A percentile compares a stretch with the other conserved stretches of the same genome.
Conservation (phyloP, 331 rosid genomes). For the Spiraea crenata region DNA sequence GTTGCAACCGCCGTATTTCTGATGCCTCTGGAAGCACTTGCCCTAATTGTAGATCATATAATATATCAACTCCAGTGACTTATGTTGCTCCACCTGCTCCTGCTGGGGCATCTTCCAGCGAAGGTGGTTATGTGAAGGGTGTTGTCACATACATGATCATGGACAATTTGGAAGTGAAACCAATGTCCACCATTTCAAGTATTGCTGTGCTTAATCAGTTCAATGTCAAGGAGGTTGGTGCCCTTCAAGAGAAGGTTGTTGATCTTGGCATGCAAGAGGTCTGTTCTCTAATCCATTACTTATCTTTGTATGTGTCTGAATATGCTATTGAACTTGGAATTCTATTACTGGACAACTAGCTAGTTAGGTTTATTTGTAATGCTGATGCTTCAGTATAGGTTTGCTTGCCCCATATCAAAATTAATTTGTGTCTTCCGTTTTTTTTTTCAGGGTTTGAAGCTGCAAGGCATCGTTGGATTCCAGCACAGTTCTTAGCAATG, state of each 20-base stretch:
- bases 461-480: slow-evolving; percentile 16
- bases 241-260: slow-evolving; percentile 30
- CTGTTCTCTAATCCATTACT: not conserved
- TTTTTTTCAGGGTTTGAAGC: slow-evolving; percentile 15
- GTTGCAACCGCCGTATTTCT: accelerated
- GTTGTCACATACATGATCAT: slow-evolving; percentile 42
- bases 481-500: slow-evolving; percentile 9
- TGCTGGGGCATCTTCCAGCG: not conserved
- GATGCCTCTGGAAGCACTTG: not conserved
- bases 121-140: slow-evolving; percentile 36
- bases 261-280: slow-evolving; percentile 33
- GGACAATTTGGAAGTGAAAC: slow-evolving; percentile 44
- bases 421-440: no score
- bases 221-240: slow-evolving; percentile 31
- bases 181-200: slow-evolving; percentile 38
- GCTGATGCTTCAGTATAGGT: no score
- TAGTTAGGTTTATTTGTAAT: no score
- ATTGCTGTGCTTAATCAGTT: slow-evolving; percentile 32
- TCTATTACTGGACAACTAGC: no score
- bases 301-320: no score
- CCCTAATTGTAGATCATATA: not conserved
- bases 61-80: not conserved
- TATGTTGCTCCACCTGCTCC: not conserved
- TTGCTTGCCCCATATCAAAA: no score
- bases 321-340: no score